These are phyloP conservation scores for Candida peoriensis DNA, from an alignment of 805 yeast genomes.

Conservation along the genomic window DNA sequence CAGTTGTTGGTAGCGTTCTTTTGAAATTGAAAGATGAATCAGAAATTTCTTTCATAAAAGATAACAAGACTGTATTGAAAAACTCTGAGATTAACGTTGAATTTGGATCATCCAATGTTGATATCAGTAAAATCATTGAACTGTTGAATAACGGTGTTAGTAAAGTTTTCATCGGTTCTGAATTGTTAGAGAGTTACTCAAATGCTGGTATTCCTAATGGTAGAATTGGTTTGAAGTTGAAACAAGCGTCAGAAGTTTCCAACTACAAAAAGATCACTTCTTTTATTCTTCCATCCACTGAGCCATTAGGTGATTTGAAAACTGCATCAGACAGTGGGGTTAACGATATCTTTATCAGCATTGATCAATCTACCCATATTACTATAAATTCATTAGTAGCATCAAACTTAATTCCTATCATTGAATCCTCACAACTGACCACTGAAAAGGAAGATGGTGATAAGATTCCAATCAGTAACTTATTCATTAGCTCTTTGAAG, in stretches of 20 bases:
- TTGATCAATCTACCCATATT: conserved; percentile 10
- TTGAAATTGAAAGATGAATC: conserved; percentile 18
- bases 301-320: conserved; percentile 17
- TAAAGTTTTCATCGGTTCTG: conserved; percentile 35
- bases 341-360: conserved; percentile 12
- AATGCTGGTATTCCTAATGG: conserved; percentile 45
- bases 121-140: conserved; percentile 41
- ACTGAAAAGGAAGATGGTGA: conserved; percentile 13
- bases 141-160: conserved; percentile 59
- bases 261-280: conserved; percentile 11
- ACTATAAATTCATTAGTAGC: conserved; percentile 17
- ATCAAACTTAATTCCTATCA: conserved; percentile 21
- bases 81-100: conserved; percentile 24
- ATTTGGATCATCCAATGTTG: conserved; percentile 18
- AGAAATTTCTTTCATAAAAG: conserved; percentile 15
- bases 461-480: conserved; percentile 33
- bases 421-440: conserved; percentile 17
- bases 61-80: conserved; percentile 12
- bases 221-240: conserved; percentile 16
- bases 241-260: conserved; percentile 4
- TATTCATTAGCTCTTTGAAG: conserved; percentile 47
- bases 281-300: conserved; percentile 16
- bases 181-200: conserved; percentile 28
- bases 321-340: conserved; percentile 15
- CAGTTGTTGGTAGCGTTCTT: conserved; percentile 25